Base-by-base conservation (phyloP, 169 alveolate species). In the Plasmodium reichenowi region DNA sequence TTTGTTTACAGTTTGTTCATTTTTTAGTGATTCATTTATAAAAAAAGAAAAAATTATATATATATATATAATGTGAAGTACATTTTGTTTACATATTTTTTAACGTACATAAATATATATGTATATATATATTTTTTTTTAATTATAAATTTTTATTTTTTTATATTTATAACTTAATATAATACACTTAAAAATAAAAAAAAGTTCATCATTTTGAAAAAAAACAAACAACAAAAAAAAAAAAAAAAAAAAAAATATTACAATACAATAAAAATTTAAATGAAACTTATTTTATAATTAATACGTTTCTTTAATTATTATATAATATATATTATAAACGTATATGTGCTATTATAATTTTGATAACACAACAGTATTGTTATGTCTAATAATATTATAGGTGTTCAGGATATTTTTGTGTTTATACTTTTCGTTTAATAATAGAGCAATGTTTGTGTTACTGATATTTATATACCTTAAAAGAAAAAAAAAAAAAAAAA, bases 341-440 rank as follows among this genome's bases (percentile, higher is more conserved):
- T 8, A 24, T 54, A 43, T 52, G 13, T 29, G 15, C 20, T 59
- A 56, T 67, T 24, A 54, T 59, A 10, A 24, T 80, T 26, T 80
- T 43, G 83, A 66, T 68, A 80, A 80, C 32, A 68, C 47, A 17
- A 80, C 72, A 12, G 26, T 43, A 1, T 1, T 29, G 13, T 47
- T 12, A 48, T 12, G 15, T 20, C 67, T 22, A 20, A 70, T 17
- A 58, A 80, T 72, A 8, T 80, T 58, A 67, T 38, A 58, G 29
- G 26, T 80, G 73, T 70, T 80, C 38, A 80, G 4, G 50, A 38
- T 63, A n/a, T 48, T 66, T 60, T 32, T 67, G n/a, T 67, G 17
- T 50, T 68, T 80, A 74, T 80, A 80, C 24, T 72, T 80, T 24
- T 68, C 66, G 50, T 68, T 80, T 72, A 80, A 64, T 48, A 80